Evolutionary conservation across 805 yeast species (phyloP), one percentile per base, ranked within the genome.

Genomic region (Metschnikowia orientalis): DNA sequence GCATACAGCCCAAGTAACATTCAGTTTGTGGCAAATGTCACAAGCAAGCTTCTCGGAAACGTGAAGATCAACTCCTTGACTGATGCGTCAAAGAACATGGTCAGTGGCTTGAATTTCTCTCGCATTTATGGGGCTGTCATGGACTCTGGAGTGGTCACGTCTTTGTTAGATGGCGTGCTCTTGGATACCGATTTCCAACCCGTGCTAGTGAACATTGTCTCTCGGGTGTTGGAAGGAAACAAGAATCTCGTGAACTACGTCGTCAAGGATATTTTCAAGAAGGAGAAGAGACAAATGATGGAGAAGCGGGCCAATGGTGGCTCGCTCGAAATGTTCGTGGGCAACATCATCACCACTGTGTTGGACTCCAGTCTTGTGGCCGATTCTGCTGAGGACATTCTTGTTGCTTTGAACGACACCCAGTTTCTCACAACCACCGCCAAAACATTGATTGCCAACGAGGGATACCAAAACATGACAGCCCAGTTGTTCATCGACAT

Each of bases 371-470:
- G 44, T 14, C 19, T 57, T 5, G 52, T 62, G 18, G 41, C 43
- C 22, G 36, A 45, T 18, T 45, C 50, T n/a, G 50, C 58, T 30
- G 40, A 40, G n/a, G 63, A 51, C 25, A 35, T 49, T 8, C 42
- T 59, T 23, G 43, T 50, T 26, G 66, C 69, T 7, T 53, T 66
- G 35, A 66, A 66, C 48, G 61, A 63, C 38, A 65, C 71, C 5
- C 67, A 64, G 9, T 50, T 66, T 28, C 59, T 55, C 11, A 61
- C 62, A 8, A 59, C 63, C 43, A 52, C 57, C 8, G 45, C 59
- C n/a, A 63, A 66, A 44, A 40, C 56, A 23, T 50, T 61, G 36
- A 40, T 66, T 24, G 56, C 64, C 8, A 49, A 57, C 35, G 57
- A 55, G 36, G 45, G 49, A 3, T 65, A 65, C 42, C 52, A 56